Evolutionary conservation across 306 rosid genomes (phyloP).

Genomic region (Vigna nakashimae): DNA sequence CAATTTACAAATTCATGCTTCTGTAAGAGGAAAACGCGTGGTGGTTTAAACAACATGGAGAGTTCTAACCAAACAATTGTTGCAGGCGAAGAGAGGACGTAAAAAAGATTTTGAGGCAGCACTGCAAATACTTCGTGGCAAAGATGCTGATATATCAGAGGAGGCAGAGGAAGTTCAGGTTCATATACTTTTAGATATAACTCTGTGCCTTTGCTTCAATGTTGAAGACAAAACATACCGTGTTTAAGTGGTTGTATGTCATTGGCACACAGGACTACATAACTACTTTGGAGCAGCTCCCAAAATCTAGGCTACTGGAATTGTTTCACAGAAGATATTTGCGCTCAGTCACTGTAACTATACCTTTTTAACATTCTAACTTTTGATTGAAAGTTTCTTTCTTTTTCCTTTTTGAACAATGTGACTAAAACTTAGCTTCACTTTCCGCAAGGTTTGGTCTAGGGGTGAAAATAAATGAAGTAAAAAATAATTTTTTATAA

Average conservation of each 20-base stretch:
- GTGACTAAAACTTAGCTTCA: neutral
- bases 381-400: slow-evolving; percentile 21
- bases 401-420: slow-evolving; percentile 9
- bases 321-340: slow-evolving; percentile 82
- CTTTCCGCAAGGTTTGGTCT: neutral
- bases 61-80: slow-evolving; percentile 21
- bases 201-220: slow-evolving; percentile 25
- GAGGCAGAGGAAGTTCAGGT: slow-evolving; percentile 96
- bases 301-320: slow-evolving; percentile 75
- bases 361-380: slow-evolving; percentile 28
- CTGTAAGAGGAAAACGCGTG: neutral
- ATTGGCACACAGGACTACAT: slow-evolving; percentile 71
- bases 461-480: neutral
- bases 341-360: slow-evolving; percentile 71
- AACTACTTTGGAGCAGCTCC: slow-evolving; percentile 67
- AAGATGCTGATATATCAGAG: slow-evolving; percentile 69
- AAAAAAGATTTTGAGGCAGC: slow-evolving; percentile 67
- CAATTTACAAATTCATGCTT: neutral
- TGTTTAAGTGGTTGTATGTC: slow-evolving; percentile 27
- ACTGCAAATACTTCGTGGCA: slow-evolving; percentile 76
- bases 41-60: slow-evolving; percentile 2
- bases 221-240: slow-evolving; percentile 6
- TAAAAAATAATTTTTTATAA: neutral
- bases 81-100: slow-evolving; percentile 79
- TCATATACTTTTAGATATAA: slow-evolving; percentile 9